Evolutionary conservation across 2,329 filamentous ascomycete species (phyloP).

Genomic region (Aspergillus sclerotialis): DNA sequence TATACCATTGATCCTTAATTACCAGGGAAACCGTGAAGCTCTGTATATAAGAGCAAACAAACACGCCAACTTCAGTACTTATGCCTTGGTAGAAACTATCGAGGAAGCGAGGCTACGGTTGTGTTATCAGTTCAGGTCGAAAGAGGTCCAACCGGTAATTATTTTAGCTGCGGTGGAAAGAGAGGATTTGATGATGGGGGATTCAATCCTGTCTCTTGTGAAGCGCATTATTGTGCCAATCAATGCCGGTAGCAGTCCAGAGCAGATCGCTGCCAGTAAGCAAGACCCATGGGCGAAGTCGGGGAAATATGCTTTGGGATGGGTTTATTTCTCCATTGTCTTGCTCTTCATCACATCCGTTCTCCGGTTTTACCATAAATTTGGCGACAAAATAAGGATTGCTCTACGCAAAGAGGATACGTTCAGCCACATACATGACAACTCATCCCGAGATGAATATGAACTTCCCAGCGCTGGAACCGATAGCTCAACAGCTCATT

Average conservation of each 20-base stretch:
- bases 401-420: slow-evolving; percentile 81
- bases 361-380: slow-evolving; percentile 76
- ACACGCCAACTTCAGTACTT: background rate
- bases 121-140: background rate
- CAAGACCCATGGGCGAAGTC: slow-evolving; percentile 73
- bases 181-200: slow-evolving; percentile 11
- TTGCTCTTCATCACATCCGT: slow-evolving; percentile 61
- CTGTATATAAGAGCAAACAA: background rate
- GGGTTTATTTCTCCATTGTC: slow-evolving; percentile 79
- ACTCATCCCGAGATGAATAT: slow-evolving; percentile 53
- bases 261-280: slow-evolving; percentile 49
- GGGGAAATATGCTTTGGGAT: slow-evolving; percentile 78
- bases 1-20: background rate
- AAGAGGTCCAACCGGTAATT: background rate
- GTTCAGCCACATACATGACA: slow-evolving; percentile 53
- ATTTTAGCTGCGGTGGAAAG: slow-evolving; percentile 1
- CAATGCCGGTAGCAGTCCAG: slow-evolving; percentile 49
- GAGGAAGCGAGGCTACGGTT: background rate
- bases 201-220: slow-evolving; percentile 21
- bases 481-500: slow-evolving; percentile 59
- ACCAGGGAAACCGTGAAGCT: background rate
- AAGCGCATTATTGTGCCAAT: slow-evolving; percentile 52
- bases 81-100: background rate
- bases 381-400: slow-evolving; percentile 87
- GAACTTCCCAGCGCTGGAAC: slow-evolving; percentile 54